Conservation (phyloP, 257 asterid genomes). For the Solanum medicagineum region DNA sequence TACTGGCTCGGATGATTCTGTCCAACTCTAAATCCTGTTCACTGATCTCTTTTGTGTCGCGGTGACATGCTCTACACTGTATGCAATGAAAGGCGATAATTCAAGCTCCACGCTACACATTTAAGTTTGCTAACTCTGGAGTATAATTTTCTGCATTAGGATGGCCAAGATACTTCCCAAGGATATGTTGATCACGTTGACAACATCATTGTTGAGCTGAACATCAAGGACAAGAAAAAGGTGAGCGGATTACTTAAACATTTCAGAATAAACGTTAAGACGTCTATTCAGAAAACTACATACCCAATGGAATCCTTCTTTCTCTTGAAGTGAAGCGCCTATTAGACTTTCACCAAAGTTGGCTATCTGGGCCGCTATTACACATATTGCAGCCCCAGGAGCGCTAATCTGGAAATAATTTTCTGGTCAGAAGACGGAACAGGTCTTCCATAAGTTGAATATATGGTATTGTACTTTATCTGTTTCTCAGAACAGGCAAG, state of each 20-base stretch:
- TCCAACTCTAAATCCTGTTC: background rate
- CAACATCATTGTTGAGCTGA: constrained; percentile 79
- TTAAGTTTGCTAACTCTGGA: constrained; percentile 13
- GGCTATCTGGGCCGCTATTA: constrained; percentile 91
- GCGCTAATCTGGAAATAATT: constrained; percentile 32
- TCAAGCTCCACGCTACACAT: background rate
- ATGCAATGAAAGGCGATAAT: background rate
- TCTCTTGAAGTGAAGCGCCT: constrained; percentile 63
- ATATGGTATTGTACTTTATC: background rate
- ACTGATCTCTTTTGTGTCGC: background rate
- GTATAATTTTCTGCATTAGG: constrained; percentile 40
- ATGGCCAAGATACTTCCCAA: constrained; percentile 81
- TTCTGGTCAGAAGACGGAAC: background rate
- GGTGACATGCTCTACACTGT: background rate
- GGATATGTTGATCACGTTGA: constrained; percentile 72
- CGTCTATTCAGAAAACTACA: background rate
- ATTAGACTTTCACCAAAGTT: constrained; percentile 90
- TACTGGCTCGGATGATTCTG: background rate
- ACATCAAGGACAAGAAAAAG: background rate
- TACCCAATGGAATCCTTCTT: constrained; percentile 51
- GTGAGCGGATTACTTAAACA: background rate
- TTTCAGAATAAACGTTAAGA: background rate
- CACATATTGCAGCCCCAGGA: constrained; percentile 47
- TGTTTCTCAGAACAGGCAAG: background rate
- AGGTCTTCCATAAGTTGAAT: background rate